These are phyloP conservation scores for Pichia sp. DNA, from an alignment of 1,139 yeast genomes.

Conservation along the genomic window DNA sequence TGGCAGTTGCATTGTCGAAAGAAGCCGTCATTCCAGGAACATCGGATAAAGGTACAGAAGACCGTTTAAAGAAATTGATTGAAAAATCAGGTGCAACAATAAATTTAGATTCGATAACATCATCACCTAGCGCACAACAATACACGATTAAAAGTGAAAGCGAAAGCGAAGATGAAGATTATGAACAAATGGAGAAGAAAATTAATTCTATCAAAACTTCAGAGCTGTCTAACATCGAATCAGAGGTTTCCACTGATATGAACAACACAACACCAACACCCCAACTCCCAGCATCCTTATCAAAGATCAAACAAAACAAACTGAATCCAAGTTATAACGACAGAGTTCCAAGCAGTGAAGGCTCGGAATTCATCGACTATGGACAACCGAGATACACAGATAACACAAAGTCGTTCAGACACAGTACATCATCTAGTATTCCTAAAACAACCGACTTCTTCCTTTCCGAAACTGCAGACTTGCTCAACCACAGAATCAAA, in stretches of 20 bases:
- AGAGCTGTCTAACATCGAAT: background rate
- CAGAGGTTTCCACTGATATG: background rate
- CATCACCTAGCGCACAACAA: too few species aligned
- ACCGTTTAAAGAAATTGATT: background rate
- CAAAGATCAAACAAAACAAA: background rate
- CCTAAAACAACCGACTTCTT: constrained; percentile 4
- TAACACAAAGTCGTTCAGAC: background rate
- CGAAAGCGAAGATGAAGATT: background rate
- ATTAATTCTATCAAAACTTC: background rate
- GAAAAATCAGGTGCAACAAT: background rate
- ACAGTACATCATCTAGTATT: background rate
- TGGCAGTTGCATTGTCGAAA: background rate
- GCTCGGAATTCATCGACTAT: background rate
- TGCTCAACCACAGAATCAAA: constrained; percentile 14
- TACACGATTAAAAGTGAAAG: too few species aligned
- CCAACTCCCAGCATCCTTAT: background rate
- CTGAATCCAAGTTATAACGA: background rate
- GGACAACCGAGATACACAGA: background rate
- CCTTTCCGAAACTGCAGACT: constrained; percentile 11
- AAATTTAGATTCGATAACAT: too few species aligned
- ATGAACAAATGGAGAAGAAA: background rate
- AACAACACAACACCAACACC: too few species aligned
- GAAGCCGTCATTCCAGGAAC: background rate
- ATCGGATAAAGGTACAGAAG: background rate
- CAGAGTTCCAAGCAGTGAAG: background rate